A percentile compares a stretch with the other conserved stretches of the same genome.
These are phyloP conservation scores for Samsoniella hepiali DNA, from an alignment of 2,329 filamentous ascomycete species.

Conservation along the genomic window DNA sequence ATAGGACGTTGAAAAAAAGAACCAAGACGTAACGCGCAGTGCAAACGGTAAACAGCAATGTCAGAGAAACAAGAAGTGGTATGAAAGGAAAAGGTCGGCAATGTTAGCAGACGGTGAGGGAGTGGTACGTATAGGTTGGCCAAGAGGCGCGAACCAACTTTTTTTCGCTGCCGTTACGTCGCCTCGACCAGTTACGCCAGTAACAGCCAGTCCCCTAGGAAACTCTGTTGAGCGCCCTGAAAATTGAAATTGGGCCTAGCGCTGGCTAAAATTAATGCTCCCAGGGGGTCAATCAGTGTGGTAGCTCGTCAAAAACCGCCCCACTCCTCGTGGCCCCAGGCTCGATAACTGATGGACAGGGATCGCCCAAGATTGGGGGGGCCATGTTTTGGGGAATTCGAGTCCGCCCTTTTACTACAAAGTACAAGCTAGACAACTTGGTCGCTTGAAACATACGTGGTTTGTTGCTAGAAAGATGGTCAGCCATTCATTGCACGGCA, in stretches of 20 bases:
- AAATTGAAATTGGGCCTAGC: slow-evolving; percentile 33
- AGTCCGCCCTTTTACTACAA: too few species aligned
- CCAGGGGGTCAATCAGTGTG: slow-evolving; percentile 1
- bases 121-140: not conserved
- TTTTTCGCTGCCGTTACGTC: not conserved
- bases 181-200: not conserved
- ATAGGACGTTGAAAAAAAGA: slow-evolving; percentile 18
- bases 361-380: not conserved
- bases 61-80: not conserved
- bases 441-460: not conserved
- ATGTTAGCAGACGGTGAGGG: slow-evolving; percentile 3
- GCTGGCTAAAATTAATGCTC: slow-evolving; percentile 12
- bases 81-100: not conserved
- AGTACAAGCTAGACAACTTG: not conserved
- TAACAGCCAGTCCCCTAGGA: slow-evolving; percentile 1
- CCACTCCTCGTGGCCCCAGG: slow-evolving; percentile 4
- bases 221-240: slow-evolving; percentile 25
- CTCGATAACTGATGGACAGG: not conserved
- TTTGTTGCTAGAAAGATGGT: too few species aligned
- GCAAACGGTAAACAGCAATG: slow-evolving; percentile 2
- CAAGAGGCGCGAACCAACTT: not conserved
- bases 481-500: too few species aligned
- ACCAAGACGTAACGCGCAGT: slow-evolving; percentile 7
- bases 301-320: not conserved
- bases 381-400: not conserved